Conservation (phyloP, 1,284 basidiomycete species). For the Kalmanozyma brasiliensis region DNA sequence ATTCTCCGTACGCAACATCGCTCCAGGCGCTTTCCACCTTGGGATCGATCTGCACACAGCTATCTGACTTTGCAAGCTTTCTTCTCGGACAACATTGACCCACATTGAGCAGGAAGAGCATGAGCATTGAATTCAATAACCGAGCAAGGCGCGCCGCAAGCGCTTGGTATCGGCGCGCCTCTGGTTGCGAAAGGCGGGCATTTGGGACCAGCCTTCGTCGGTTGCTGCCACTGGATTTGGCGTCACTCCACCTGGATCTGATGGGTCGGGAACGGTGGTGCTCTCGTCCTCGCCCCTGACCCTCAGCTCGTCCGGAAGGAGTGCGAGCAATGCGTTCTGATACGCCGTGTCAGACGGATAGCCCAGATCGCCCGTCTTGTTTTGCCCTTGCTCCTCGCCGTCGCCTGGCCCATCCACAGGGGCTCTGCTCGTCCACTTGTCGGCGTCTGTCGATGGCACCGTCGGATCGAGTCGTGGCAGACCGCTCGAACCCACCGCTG, state of each 20-base stretch:
- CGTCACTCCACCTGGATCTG: too few relatives aligned
- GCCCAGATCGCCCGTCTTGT: conserved; percentile 28
- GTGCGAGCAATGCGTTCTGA: conserved; percentile 42
- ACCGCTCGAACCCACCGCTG: not conserved
- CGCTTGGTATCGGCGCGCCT: conserved; percentile 30
- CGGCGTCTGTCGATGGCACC: conserved; percentile 33
- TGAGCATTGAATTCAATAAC: too few relatives aligned
- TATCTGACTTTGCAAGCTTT: too few relatives aligned
- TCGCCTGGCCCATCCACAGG: too few relatives aligned
- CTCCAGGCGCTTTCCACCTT: too few relatives aligned
- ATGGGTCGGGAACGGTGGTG: not conserved
- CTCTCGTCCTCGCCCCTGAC: conserved; percentile 6
- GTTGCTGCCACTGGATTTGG: conserved; percentile 4
- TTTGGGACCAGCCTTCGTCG: conserved; percentile 30
- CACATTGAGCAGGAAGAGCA: too few relatives aligned
- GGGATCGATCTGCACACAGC: too few relatives aligned
- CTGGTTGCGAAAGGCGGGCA: conserved; percentile 33
- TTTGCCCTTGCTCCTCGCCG: not conserved
- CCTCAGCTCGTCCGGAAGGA: conserved; percentile 15
- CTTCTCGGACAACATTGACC: too few relatives aligned
- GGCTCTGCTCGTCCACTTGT: conserved; percentile 35
- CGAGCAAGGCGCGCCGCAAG: conserved; percentile 19
- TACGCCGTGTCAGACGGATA: conserved; percentile 51
- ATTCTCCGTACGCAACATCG: not conserved
- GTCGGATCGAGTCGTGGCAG: conserved; percentile 39